Evolutionary conservation across 2,329 filamentous ascomycete genomes (phyloP), one percentile per base, ranked within the genome.

Genomic region (Colletotrichum sp.): DNA sequence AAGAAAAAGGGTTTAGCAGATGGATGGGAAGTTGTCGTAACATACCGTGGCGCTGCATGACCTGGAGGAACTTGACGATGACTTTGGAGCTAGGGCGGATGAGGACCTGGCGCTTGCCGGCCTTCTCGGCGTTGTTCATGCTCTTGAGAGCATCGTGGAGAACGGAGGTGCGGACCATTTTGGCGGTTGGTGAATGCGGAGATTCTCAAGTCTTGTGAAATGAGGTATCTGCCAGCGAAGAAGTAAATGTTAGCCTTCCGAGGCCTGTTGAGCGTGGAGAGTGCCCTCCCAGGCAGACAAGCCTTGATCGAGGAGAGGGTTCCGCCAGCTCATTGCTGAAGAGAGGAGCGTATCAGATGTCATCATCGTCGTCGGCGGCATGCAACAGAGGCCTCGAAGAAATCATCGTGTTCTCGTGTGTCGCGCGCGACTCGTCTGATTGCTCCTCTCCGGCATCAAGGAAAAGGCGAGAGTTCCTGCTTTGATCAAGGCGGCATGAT

Each of bases 61-160:
- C 96, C 87, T 92, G 92, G 87, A 99, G 92, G 94, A 99, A 99
- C 93, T 99, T 99, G 92, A 98, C 91, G 85, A 99, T 99, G 92
- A 99, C 97, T 95, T 99, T 99, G 89, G 97, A 99, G 88, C 93
- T 95, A 84, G 98, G 97, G 85, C 96, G 94, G 92, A 99, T 98
- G 88, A 99, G 86, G 87, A 99, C 97, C 92, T 99, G 97, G 87
- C 97, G 96, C 95, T 99, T 99, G 91, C 97, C 97, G 84, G 95
- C 92, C 95, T 99, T 99, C 93, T 99, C 98, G 92, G 97, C 97
- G 90, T 99, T 99, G 96, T 99, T 99, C 94, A 99, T 99, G 92
- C 93, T 92, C 89, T 98, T 98, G 86, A 98, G 95, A 87, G 95
- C 96, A 94, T 99, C 97, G 93, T 99, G 98, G 89, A 99, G 96